A percentile compares a stretch with the other conserved stretches of the same genome.
Conservation (phyloP, 2,329 filamentous ascomycete species). For the Pleurostoma richardsiae region DNA sequence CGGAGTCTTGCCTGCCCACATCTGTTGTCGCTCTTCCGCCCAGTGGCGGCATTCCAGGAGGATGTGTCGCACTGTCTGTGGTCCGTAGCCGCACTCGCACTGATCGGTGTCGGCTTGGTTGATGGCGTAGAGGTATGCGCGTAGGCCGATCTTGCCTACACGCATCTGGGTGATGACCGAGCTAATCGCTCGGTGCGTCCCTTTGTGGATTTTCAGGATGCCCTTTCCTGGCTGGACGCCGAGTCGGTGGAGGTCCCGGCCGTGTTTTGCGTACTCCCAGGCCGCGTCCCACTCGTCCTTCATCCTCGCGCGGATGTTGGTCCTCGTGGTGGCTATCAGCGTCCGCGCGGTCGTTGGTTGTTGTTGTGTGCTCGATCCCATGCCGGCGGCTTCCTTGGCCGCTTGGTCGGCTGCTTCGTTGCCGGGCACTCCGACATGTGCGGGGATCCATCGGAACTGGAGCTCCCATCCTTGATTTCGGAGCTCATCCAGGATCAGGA, state of each 20-base stretch:
- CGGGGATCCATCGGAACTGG: slow-evolving; percentile 13
- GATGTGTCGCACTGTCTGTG: slow-evolving; percentile 20
- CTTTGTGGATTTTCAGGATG: slow-evolving; percentile 6
- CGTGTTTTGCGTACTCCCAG: slow-evolving; percentile 6
- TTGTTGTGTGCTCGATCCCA: slow-evolving; percentile 2
- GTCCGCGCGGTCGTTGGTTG: slow-evolving; percentile 4
- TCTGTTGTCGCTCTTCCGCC: slow-evolving; percentile 17
- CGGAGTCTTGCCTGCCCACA: slow-evolving; percentile 14
- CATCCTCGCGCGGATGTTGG: slow-evolving; percentile 8
- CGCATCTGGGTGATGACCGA: slow-evolving; percentile 18
- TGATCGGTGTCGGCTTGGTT: slow-evolving; percentile 20
- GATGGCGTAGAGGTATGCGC: slow-evolving; percentile 20
- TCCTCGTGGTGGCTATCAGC: slow-evolving; percentile 8
- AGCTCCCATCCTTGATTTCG: slow-evolving; percentile 7
- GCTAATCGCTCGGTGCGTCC: slow-evolving; percentile 14
- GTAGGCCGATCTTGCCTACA: slow-evolving; percentile 18
- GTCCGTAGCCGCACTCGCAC: slow-evolving; percentile 18
- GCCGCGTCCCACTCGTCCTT: slow-evolving; percentile 5
- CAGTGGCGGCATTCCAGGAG: slow-evolving; percentile 22
- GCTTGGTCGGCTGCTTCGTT: slow-evolving; percentile 17
- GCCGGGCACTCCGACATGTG: slow-evolving; percentile 11
- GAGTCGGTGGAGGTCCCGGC: slow-evolving; percentile 7
- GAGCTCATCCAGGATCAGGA: slow-evolving; percentile 12
- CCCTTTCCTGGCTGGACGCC: slow-evolving; percentile 6
- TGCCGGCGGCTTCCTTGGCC: slow-evolving; percentile 35